These are phyloP conservation scores for Adansonia madagascariensis DNA, from an alignment of 441 rosid genomes.

Conservation along the genomic window DNA sequence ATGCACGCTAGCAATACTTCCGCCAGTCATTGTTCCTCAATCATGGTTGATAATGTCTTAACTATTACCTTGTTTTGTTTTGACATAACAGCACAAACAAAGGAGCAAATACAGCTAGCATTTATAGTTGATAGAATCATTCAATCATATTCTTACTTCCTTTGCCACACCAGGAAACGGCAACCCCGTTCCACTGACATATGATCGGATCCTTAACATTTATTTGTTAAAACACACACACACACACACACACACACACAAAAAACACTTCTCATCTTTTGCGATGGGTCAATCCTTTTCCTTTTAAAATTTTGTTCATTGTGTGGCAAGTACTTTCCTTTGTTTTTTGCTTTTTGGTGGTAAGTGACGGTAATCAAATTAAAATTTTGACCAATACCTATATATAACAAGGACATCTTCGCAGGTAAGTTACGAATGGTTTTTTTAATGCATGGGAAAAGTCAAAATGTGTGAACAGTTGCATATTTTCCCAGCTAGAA, in stretches of 20 bases:
- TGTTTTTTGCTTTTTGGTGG: background rate
- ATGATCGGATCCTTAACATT: too few species aligned
- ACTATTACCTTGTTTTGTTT: background rate
- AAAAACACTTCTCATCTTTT: background rate
- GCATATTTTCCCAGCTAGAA: background rate
- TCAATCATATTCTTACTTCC: background rate
- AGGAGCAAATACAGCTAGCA: background rate
- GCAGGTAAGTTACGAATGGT: background rate
- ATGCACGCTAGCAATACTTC: background rate
- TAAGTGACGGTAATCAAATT: background rate
- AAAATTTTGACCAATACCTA: background rate
- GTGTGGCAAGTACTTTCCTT: background rate
- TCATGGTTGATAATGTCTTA: background rate
- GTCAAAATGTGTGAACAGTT: background rate
- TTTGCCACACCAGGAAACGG: too few species aligned
- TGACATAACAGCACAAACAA: background rate
- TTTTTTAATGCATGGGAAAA: background rate
- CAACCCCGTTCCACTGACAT: too few species aligned
- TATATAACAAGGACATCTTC: background rate
- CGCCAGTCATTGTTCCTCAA: background rate
- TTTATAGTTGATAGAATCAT: background rate
- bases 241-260: background rate
- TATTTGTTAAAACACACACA: background rate
- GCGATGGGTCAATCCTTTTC: background rate
- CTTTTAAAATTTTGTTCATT: background rate